phyloP scores from a whole-genome alignment of 1,284 basidiomycete species.

The Gomphus bonarii region DNA sequence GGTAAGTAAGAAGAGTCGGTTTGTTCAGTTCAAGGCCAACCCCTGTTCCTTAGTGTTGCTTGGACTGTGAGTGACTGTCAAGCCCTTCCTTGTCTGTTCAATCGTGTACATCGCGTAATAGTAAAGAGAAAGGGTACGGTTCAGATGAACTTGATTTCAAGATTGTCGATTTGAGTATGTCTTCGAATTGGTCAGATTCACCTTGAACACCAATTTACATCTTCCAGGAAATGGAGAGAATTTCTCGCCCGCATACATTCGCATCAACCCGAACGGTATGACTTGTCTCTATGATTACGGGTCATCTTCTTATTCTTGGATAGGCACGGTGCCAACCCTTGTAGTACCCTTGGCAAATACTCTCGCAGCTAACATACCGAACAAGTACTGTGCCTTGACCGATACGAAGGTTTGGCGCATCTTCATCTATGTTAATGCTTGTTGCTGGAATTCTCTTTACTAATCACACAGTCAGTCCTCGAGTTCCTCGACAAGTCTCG shows the following conservation, averaged over 20 bases:
- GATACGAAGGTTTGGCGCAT: constrained; percentile 54
- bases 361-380: constrained; percentile 59
- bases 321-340: constrained; percentile 76
- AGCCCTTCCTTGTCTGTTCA: neutral
- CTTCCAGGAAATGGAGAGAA: constrained; percentile 55
- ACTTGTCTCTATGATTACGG: neutral
- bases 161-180: constrained; percentile 50
- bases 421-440: neutral
- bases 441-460: constrained; percentile 1
- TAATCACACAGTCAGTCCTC: constrained; percentile 48
- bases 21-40: neutral
- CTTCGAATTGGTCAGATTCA: neutral
- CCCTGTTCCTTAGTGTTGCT: constrained; percentile 29
- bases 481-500: constrained; percentile 79
- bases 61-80: constrained; percentile 30
- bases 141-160: constrained; percentile 55
- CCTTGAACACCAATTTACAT: neutral
- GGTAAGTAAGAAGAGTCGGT: constrained; percentile 29
- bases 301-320: neutral
- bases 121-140: constrained; percentile 66
- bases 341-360: constrained; percentile 75
- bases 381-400: constrained; percentile 70
- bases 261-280: constrained; percentile 68
- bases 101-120: constrained; percentile 20
- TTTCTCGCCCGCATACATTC: constrained; percentile 52